Evolutionary conservation across 192 early-diverging fungal species (phyloP), one percentile per base, ranked within the genome.

Genomic region (Pilobolus umbonatus): DNA sequence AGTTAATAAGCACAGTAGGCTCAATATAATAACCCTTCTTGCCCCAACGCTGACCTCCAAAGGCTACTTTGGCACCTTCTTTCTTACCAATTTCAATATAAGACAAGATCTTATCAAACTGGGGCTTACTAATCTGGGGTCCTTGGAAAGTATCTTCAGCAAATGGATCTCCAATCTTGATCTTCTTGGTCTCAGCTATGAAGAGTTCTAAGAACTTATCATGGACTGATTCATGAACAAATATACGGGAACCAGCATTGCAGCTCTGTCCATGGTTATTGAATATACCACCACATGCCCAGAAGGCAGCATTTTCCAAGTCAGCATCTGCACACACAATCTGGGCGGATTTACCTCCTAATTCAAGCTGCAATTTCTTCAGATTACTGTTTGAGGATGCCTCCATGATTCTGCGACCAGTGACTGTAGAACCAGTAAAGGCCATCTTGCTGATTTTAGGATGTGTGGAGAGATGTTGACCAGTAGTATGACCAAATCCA

Each of bases 211-310:
- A n/a, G 59, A 91, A 95, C 55, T 78, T 62, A 5, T 80, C 69
- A 66, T 85, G 85, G 29, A 93, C 70, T 5, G 71, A 67, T 14
- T 79, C 76, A 60, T 93, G 78, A 14, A 95, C 86, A 68, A 89
- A 89, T 40, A 93, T 76, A 31, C 93, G 83, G 0, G 87, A 89
- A 22, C 82, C 80, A 48, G 88, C 88, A 45, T 86, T 68, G 64
- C 92, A 94, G 57, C 84, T 82, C 63, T 95, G 90, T 28, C 93
- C 93, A 60, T 92, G 87, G 77, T 91, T 92, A 45, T 78, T 74
- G 71, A 83, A 95, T 21, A 84, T 81, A 55, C 80, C 80, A 7
- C 77, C 76, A 53, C 88, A 63, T 26, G 81, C 74, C 26, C 79
- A 82, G 39, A 73, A 64, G 17, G 89, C 80, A 6, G 88, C 86